These are phyloP conservation scores for Fusarium oxysporum DNA, from an alignment of 2,329 filamentous ascomycete genomes.

Conservation along the genomic window DNA sequence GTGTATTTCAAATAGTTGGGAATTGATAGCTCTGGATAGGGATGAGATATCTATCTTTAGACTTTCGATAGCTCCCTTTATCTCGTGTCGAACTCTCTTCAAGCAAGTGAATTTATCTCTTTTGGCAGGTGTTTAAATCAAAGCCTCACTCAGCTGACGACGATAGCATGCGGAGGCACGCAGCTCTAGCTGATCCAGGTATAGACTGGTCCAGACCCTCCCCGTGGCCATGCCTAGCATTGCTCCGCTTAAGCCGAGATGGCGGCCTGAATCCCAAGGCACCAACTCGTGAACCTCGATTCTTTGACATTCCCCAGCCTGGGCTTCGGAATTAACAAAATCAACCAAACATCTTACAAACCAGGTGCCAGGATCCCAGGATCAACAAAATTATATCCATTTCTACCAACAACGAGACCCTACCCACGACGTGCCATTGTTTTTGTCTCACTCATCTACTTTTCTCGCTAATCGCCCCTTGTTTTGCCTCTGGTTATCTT, in stretches of 20 bases:
- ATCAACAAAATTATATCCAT: slow-evolving; percentile 30
- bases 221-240: background rate
- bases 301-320: slow-evolving; percentile 23
- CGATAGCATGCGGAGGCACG: background rate
- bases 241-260: slow-evolving; percentile 24
- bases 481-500: slow-evolving; percentile 16
- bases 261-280: slow-evolving; percentile 13
- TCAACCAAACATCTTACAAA: slow-evolving; percentile 39
- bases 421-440: slow-evolving; percentile 1
- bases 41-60: background rate
- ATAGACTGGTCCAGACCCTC: background rate
- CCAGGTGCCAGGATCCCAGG: slow-evolving; percentile 25
- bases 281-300: background rate
- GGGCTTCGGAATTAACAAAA: slow-evolving; percentile 13
- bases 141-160: background rate
- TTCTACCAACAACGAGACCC: slow-evolving; percentile 1
- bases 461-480: background rate
- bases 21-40: background rate
- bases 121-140: background rate
- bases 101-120: background rate
- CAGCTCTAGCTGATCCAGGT: background rate
- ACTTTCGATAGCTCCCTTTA: background rate
- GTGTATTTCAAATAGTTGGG: background rate
- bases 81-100: background rate
- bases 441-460: background rate